These are phyloP conservation scores for Saccharomyces cerevisiae DNA, from an alignment of 805 yeast genomes.

Conservation along the genomic window DNA sequence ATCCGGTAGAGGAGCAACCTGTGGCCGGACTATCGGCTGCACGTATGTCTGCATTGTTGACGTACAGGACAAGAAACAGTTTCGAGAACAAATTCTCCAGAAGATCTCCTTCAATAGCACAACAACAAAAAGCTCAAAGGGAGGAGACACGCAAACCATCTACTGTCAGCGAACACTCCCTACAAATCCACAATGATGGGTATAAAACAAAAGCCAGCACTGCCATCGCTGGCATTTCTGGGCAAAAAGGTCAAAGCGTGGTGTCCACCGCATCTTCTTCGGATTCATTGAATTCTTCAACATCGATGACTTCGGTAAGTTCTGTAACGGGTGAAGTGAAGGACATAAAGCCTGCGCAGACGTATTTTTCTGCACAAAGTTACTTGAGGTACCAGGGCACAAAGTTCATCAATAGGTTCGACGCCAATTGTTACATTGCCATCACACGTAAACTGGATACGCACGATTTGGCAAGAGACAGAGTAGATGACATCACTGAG, in stretches of 20 bases:
- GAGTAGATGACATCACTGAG: constrained; percentile 34
- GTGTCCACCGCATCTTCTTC: constrained; percentile 15
- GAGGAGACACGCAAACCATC: constrained; percentile 25
- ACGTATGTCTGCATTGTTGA: constrained; percentile 89
- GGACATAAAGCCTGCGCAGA: constrained; percentile 34
- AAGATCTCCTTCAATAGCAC: constrained; percentile 44
- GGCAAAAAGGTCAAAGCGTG: constrained; percentile 7
- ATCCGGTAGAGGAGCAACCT: constrained; percentile 71
- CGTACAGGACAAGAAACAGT: constrained; percentile 86
- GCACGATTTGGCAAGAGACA: constrained; percentile 82
- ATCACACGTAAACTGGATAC: constrained; percentile 91
- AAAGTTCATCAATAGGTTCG: constrained; percentile 82
- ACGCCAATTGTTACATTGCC: constrained; percentile 93
- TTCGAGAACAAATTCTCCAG: constrained; percentile 92
- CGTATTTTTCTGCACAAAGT: constrained; percentile 88
- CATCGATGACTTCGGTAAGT: constrained; percentile 17
- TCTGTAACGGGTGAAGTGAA: constrained; percentile 17
- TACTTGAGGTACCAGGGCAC: constrained; percentile 90
- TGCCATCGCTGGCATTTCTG: not conserved
- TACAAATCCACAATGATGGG: constrained; percentile 89
- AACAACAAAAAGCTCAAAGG: constrained; percentile 27
- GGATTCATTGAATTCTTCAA: constrained; percentile 21
- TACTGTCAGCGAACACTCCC: constrained; percentile 58
- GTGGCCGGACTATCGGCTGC: constrained; percentile 87
- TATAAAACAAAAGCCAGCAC: constrained; percentile 28